Evolutionary conservation across 305 asterid species (phyloP).

Genomic region (Fraxinus ornus): DNA sequence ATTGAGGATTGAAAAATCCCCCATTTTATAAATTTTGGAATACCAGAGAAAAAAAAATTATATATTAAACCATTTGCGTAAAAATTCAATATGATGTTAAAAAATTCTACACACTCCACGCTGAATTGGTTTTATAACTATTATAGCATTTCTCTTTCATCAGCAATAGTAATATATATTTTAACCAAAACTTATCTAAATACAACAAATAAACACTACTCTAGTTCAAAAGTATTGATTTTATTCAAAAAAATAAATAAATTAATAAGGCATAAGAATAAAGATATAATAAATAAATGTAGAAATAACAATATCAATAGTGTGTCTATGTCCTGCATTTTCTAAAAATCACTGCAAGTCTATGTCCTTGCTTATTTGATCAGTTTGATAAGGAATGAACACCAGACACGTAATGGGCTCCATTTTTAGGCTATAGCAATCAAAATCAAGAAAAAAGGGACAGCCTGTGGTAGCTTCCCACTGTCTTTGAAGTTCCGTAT

Average conservation of each 20-base stretch:
- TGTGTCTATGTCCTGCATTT: background rate
- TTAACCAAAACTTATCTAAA: background rate
- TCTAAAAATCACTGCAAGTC: background rate
- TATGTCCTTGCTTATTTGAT: background rate
- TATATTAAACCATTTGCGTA: background rate
- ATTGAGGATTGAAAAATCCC: background rate
- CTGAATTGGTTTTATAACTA: background rate
- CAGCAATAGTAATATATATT: background rate
- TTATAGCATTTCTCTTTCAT: background rate
- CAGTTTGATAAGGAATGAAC: background rate
- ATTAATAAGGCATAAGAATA: background rate
- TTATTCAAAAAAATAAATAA: background rate
- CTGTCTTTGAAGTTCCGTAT: background rate
- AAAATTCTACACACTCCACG: background rate
- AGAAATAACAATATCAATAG: background rate
- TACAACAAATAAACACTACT: background rate
- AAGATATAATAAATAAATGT: background rate
- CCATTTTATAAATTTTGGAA: background rate
- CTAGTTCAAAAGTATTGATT: background rate
- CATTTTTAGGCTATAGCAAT: background rate
- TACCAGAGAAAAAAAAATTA: background rate
- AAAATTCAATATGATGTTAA: background rate
- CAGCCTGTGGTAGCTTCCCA: background rate
- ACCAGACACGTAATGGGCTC: constrained; percentile 4
- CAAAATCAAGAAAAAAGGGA: background rate